phyloP scores from a whole-genome alignment of 140 eudicot species.

The Anethum foeniculum region DNA sequence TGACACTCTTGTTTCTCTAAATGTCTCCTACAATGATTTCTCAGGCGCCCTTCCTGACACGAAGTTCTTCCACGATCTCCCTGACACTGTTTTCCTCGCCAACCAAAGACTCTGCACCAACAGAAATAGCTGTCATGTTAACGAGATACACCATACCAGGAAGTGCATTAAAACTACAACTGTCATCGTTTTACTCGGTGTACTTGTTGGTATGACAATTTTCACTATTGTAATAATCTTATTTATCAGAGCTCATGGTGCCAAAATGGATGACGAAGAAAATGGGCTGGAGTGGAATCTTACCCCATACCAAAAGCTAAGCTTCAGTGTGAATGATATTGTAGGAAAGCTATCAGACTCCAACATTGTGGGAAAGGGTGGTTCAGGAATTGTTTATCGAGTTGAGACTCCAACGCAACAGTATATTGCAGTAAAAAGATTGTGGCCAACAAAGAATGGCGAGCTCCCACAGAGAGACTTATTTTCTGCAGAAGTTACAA shows the following conservation, averaged over 20 bases:
- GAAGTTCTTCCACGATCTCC: constrained; percentile 36
- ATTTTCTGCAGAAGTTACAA: constrained; percentile 49
- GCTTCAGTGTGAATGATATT: constrained; percentile 32
- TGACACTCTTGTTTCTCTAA: constrained; percentile 45
- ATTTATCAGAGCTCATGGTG: constrained; percentile 16
- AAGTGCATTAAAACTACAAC: constrained; percentile 18
- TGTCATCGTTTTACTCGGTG: constrained; percentile 13
- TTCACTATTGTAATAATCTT: constrained; percentile 23
- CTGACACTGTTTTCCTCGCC: constrained; percentile 29
- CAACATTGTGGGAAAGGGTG: constrained; percentile 47
- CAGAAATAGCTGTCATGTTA: constrained; percentile 20
- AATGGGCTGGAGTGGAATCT: constrained; percentile 41
- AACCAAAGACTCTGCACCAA: constrained; percentile 38
- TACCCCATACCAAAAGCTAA: constrained; percentile 48
- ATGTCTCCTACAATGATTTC: constrained; percentile 44
- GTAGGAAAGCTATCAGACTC: constrained; percentile 33
- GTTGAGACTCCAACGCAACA: constrained; percentile 38
- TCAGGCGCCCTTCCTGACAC: constrained; percentile 45
- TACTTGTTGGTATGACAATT: constrained; percentile 17
- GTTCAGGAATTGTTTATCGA: constrained; percentile 49
- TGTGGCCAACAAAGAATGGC: constrained; percentile 39
- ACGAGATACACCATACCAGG: constrained; percentile 8
- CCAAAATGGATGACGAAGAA: constrained; percentile 32
- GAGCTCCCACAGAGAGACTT: constrained; percentile 33
- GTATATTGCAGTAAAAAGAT: constrained; percentile 41